Evolutionary conservation across 2,329 filamentous ascomycete species (phyloP).

Genomic region (Thermochaetoides dissita): DNA sequence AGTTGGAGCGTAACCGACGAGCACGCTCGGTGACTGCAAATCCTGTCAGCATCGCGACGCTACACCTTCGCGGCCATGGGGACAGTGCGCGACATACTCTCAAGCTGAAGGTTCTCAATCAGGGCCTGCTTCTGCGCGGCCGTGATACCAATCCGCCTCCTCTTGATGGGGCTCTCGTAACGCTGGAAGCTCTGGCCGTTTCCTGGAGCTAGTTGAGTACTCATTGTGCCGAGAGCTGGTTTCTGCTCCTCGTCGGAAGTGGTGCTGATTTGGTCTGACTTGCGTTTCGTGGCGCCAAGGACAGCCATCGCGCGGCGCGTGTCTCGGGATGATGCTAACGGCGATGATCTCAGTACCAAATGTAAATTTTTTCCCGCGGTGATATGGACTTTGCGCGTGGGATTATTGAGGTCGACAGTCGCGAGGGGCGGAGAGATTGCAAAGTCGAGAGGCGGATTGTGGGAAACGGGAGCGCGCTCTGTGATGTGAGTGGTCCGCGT

Average conservation of each 20-base stretch:
- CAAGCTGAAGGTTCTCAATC: constrained; percentile 78
- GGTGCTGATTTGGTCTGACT: constrained; percentile 23
- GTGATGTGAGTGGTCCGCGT: constrained; percentile 16
- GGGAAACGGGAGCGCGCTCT: constrained; percentile 6
- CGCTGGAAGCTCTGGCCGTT: constrained; percentile 23
- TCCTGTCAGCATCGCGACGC: constrained; percentile 7
- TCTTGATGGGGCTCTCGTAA: constrained; percentile 47
- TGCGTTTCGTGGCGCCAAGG: constrained; percentile 28
- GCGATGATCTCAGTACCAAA: too few species aligned
- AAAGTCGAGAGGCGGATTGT: constrained; percentile 8
- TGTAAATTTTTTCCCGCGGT: too few species aligned
- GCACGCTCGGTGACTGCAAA: constrained; percentile 71
- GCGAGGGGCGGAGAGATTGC: not conserved
- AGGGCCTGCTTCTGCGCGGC: constrained; percentile 68
- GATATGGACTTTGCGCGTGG: too few species aligned
- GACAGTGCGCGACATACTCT: constrained; percentile 45
- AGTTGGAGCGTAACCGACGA: constrained; percentile 76
- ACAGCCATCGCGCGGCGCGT: too few species aligned
- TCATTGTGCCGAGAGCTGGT: constrained; percentile 12
- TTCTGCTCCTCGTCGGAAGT: too few species aligned
- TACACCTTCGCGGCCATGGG: not conserved
- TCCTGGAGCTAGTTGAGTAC: constrained; percentile 15
- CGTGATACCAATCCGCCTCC: constrained; percentile 46
- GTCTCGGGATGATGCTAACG: too few species aligned
- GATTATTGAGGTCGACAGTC: too few species aligned